Evolutionary conservation across 768 basidiomycete genomes (phyloP), one percentile per base, ranked within the genome.

Genomic region (Suillus variegatus): DNA sequence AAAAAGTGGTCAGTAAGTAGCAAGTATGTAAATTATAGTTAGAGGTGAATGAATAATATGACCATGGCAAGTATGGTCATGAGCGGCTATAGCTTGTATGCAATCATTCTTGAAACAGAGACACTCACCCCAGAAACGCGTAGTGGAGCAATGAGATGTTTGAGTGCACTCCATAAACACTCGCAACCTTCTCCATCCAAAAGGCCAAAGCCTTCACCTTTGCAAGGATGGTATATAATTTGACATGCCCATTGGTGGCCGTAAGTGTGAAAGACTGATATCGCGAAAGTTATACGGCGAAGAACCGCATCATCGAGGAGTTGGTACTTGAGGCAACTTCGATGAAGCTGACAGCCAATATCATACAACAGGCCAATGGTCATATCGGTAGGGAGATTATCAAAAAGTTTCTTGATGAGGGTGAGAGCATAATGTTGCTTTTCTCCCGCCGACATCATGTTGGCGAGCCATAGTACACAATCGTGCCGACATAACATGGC

Each of bases 171-270:
- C 76, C 76, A 77, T 12, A 74, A 54, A 36, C 69, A 36, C 61
- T 77, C 75, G 44, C 70, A 68, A 5, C 75, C 75, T 51, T 76
- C 72, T n/a, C 75, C 75, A 64, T 76, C 74, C 3, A 68, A 65
- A 8, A 74, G 64, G 2, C 75, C 74, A 63, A 75, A 70, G 18
- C 61, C 61, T 64, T 60, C 55, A 60, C 57, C 16, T 18, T 64
- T 64, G 22, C 6, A 14, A 28, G 57, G 63, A 58, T 61, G 63
- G 36, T 64, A 64, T 38, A 64, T 61, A 18, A 64, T 60, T 46
- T 64, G 58, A 46, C 63, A 64, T 5, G 63, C 57, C 63, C 63
- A 64, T 49, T 64, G 63, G 56, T 64, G 60, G 46, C 63, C 60
- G 25, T 61, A 64, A 8, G 63, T n/a, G 20, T 64, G 63, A 20